A percentile compares a stretch with the other conserved stretches of the same genome.
phyloP scores from a whole-genome alignment of 495 filamentous ascomycete genomes.

The Penicillium turbatum region DNA sequence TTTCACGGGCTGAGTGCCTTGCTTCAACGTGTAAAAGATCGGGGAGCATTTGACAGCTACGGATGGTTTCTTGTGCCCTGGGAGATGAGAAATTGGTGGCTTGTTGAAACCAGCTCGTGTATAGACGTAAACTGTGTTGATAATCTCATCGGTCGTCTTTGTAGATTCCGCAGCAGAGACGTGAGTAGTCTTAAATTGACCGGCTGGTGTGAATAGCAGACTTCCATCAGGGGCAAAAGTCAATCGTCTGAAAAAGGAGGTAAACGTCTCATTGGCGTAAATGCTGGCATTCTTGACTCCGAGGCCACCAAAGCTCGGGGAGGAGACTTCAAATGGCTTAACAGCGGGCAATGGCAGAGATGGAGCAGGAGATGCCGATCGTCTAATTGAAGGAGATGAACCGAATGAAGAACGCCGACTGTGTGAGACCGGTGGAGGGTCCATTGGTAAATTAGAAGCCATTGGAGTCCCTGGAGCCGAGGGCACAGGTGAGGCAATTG shows the following conservation, averaged over 20 bases:
- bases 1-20: constrained; percentile 62
- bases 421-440: constrained; percentile 87
- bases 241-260: constrained; percentile 92
- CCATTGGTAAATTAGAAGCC: constrained; percentile 89
- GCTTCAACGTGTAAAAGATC: constrained; percentile 76
- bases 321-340: constrained; percentile 89
- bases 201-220: constrained; percentile 90
- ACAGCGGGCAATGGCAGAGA: constrained; percentile 93
- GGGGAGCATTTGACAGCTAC: constrained; percentile 95
- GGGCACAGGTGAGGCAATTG: constrained; percentile 74
- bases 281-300: constrained; percentile 81
- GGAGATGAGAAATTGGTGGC: constrained; percentile 94
- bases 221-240: constrained; percentile 96
- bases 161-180: constrained; percentile 59
- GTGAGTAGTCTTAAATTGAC: constrained; percentile 85
- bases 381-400: constrained; percentile 74
- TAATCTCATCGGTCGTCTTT: constrained; percentile 77
- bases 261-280: constrained; percentile 96
- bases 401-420: constrained; percentile 94
- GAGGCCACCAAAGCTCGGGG: constrained; percentile 56
- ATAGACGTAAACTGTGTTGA: constrained; percentile 98
- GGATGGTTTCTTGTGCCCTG: constrained; percentile 97
- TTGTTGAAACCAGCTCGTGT: constrained; percentile 95
- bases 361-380: constrained; percentile 92
- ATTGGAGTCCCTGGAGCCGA: constrained; percentile 96